These are phyloP conservation scores for Calocybe gambosa DNA, from an alignment of 1,284 basidiomycete genomes.

Conservation along the genomic window DNA sequence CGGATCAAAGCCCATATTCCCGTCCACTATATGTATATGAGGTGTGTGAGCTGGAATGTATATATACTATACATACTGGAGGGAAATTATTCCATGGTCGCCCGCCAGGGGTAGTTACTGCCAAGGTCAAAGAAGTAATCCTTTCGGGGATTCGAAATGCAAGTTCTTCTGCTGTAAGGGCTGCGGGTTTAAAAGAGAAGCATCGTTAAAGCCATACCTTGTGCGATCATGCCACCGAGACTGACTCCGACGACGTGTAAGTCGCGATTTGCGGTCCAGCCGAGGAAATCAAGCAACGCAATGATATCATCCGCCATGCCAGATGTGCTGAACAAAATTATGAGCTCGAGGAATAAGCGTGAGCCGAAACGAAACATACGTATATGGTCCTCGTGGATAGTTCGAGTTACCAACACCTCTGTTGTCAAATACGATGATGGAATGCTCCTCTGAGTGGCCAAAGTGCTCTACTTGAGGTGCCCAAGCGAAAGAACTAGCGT, in stretches of 20 bases:
- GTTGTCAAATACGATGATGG: constrained; percentile 81
- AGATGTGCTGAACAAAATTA: constrained; percentile 48
- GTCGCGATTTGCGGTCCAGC: constrained; percentile 59
- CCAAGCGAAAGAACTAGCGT: constrained; percentile 62
- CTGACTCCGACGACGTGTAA: constrained; percentile 77
- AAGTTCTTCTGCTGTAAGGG: constrained; percentile 41
- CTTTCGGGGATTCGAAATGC: constrained; percentile 61
- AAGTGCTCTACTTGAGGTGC: constrained; percentile 55
- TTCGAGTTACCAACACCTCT: constrained; percentile 79
- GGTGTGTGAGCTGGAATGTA: not conserved
- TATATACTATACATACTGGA: constrained; percentile 36
- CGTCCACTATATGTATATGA: constrained; percentile 29
- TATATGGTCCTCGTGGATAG: constrained; percentile 66
- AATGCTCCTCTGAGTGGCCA: constrained; percentile 41
- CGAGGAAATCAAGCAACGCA: constrained; percentile 63
- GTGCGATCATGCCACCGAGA: constrained; percentile 84
- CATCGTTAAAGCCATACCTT: constrained; percentile 36
- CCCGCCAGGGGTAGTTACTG: constrained; percentile 69
- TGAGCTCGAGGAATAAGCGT: too few relatives aligned
- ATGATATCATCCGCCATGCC: constrained; percentile 78
- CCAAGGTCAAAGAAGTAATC: constrained; percentile 60
- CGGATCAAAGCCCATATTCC: constrained; percentile 36
- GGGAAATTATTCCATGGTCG: constrained; percentile 50
- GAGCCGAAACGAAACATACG: constrained; percentile 24
- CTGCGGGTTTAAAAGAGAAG: not conserved